phyloP scores from a whole-genome alignment of 805 yeast species.

The Ogataea kodamae region DNA sequence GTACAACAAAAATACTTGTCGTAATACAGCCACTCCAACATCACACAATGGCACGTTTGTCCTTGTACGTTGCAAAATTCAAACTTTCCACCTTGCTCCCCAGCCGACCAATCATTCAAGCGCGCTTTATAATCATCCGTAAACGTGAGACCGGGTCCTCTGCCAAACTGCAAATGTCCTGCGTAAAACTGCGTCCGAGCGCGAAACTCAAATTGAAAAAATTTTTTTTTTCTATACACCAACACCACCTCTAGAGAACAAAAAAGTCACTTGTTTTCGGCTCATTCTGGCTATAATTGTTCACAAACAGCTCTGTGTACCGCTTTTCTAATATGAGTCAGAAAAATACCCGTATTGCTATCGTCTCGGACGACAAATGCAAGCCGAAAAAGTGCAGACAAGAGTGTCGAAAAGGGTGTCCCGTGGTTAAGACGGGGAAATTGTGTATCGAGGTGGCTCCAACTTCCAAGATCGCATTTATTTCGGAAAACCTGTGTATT shows the following conservation, averaged over 20 bases:
- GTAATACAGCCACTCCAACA: too few species aligned
- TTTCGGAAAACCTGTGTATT: constrained; percentile 90
- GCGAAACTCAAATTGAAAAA: constrained; percentile 9
- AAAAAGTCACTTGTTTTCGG: constrained; percentile 1
- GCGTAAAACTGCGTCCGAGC: constrained; percentile 4
- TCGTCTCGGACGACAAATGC: constrained; percentile 90
- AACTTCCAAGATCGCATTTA: constrained; percentile 85
- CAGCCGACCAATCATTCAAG: constrained; percentile 8
- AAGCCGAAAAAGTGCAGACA: constrained; percentile 98
- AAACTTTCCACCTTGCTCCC: too few species aligned
- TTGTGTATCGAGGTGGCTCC: constrained; percentile 96
- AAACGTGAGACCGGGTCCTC: constrained; percentile 2
- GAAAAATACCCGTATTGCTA: constrained; percentile 80
- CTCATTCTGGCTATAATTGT: constrained; percentile 2
- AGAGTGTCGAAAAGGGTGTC: constrained; percentile 96
- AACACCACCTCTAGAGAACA: constrained; percentile 4
- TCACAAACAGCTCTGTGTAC: not conserved
- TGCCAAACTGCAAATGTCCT: not conserved
- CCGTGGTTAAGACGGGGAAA: constrained; percentile 96
- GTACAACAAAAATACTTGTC: too few species aligned
- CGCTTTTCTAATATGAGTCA: constrained; percentile 29
- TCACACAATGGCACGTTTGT: too few species aligned
- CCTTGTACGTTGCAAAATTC: too few species aligned
- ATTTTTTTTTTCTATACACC: constrained; percentile 5
- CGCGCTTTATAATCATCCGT: constrained; percentile 9